phyloP scores from a whole-genome alignment of 192 early-diverging fungal genomes.

The Cladochytrium replicatum region DNA sequence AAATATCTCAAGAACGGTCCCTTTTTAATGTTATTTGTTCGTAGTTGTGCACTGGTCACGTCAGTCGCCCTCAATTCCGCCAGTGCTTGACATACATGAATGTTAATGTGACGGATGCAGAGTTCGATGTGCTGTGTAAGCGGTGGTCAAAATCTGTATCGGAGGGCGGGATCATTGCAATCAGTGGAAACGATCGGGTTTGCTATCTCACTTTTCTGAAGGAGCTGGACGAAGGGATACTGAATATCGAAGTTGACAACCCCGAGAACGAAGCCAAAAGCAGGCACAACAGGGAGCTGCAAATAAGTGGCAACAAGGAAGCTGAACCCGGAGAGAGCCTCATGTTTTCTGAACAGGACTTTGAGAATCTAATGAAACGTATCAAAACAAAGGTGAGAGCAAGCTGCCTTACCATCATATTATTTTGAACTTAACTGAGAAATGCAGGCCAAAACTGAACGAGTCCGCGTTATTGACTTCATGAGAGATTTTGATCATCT shows the following conservation, averaged over 20 bases:
- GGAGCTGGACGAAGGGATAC: conserved; percentile 20
- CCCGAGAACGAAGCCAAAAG: neutral
- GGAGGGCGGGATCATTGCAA: conserved; percentile 16
- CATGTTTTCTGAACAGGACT: conserved; percentile 4
- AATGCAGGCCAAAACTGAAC: conserved; percentile 36
- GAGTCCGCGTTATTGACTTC: conserved; percentile 45
- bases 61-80: conserved; percentile 41
- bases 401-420: conserved; percentile 5
- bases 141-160: conserved; percentile 20
- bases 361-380: conserved; percentile 26
- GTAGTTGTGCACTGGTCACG: conserved; percentile 39
- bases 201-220: conserved; percentile 39
- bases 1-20: neutral
- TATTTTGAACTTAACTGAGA: neutral
- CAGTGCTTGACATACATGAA: conserved; percentile 38
- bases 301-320: neutral
- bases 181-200: conserved; percentile 23
- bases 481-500: conserved; percentile 48
- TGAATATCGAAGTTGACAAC: conserved; percentile 4
- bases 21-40: neutral
- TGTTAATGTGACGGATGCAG: conserved; percentile 29
- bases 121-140: conserved; percentile 41
- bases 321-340: neutral
- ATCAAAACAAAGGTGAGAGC: conserved; percentile 35
- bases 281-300: neutral